These are phyloP conservation scores for Chlamydomonas reinhardtii DNA, from an alignment of 163 green algal genomes.

Conservation along the genomic window DNA sequence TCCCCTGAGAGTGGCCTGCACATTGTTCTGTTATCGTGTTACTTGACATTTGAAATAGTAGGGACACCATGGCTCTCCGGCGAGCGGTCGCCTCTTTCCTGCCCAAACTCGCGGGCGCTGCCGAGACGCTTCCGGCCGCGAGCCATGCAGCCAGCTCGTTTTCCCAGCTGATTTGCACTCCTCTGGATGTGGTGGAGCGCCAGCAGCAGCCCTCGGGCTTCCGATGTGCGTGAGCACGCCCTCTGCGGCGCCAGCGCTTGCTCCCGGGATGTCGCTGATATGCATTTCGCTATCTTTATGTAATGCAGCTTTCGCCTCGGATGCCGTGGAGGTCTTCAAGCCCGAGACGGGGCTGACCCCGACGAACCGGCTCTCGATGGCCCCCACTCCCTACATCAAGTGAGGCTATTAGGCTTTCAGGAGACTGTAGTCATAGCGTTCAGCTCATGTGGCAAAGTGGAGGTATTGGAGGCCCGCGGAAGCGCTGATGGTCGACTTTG, in stretches of 20 bases:
- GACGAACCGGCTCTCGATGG: constrained; percentile 58
- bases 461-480: background rate
- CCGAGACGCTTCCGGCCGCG: constrained; percentile 25
- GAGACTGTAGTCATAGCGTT: too few species aligned
- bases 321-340: constrained; percentile 55
- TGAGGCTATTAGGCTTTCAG: constrained; percentile 31
- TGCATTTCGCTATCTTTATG: background rate
- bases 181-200: constrained; percentile 37
- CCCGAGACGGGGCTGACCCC: constrained; percentile 45
- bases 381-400: constrained; percentile 68
- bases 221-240: constrained; percentile 44
- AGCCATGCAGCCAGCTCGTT: constrained; percentile 34
- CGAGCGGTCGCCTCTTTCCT: constrained; percentile 28
- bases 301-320: constrained; percentile 59
- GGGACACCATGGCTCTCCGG: constrained; percentile 31
- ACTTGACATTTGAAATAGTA: background rate
- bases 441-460: background rate
- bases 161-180: constrained; percentile 11
- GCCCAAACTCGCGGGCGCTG: constrained; percentile 12
- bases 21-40: too few species aligned
- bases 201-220: constrained; percentile 31
- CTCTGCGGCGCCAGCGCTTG: too few species aligned
- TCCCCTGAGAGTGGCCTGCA: too few species aligned
- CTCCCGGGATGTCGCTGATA: background rate
- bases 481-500: background rate